phyloP scores from a whole-genome alignment of 148 eudicot genomes.

The Fagopyrum esculentum region DNA sequence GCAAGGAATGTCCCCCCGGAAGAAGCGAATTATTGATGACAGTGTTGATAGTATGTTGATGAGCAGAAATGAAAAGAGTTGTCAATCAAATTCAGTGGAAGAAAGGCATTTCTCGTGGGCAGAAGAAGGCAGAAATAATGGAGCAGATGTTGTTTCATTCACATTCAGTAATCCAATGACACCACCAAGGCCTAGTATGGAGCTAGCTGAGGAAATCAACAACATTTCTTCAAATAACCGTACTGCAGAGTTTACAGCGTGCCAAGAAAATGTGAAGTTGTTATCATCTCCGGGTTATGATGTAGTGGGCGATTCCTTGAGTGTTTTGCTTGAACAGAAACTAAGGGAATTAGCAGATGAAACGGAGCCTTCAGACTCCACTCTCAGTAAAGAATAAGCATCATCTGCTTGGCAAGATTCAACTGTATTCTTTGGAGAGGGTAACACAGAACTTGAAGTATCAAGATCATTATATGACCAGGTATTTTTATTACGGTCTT shows the following conservation, averaged over 20 bases:
- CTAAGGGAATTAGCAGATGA: constrained; percentile 52
- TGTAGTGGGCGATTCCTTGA: constrained; percentile 8
- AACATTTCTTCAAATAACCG: constrained; percentile 16
- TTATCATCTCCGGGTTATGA: not conserved
- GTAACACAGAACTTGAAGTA: constrained; percentile 13
- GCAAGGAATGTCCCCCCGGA: constrained; percentile 44
- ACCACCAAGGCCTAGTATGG: constrained; percentile 31
- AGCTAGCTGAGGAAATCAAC: constrained; percentile 24
- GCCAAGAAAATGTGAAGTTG: constrained; percentile 23
- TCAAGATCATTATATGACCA: constrained; percentile 30
- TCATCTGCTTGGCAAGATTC: too few species aligned
- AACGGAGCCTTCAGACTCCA: constrained; percentile 31
- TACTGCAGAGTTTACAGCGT: not conserved
- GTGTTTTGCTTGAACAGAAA: constrained; percentile 63
- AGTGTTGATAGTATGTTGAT: constrained; percentile 15
- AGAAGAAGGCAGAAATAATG: constrained; percentile 59
- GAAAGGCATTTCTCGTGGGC: constrained; percentile 29
- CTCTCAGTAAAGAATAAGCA: constrained; percentile 1
- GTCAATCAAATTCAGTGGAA: constrained; percentile 21
- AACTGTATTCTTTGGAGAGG: too few species aligned
- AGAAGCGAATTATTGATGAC: constrained; percentile 57
- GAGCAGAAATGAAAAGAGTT: constrained; percentile 25
- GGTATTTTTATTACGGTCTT: constrained; percentile 25
- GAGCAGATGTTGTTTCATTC: constrained; percentile 82
- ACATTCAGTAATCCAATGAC: constrained; percentile 80